phyloP scores from a whole-genome alignment of 2,329 filamentous ascomycete genomes.

The Fusarium avenaceum region DNA sequence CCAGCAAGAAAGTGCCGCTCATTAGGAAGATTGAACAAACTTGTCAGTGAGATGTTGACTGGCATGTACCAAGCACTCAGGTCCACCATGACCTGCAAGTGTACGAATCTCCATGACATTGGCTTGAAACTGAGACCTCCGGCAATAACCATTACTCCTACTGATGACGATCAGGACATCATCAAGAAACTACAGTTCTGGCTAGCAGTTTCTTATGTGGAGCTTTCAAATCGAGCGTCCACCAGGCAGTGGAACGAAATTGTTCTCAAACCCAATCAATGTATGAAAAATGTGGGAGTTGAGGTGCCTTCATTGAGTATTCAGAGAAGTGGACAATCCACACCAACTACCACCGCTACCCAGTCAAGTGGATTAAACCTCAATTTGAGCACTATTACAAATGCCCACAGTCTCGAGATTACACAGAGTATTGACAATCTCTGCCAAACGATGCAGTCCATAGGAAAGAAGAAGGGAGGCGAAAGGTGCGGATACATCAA shows the following conservation, averaged over 20 bases:
- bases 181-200: slow-evolving; percentile 3
- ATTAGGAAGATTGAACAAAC: not conserved
- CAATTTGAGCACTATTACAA: no score
- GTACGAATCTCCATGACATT: not conserved
- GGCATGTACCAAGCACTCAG: not conserved
- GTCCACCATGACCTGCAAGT: not conserved
- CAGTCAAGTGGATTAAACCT: no score
- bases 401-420: no score
- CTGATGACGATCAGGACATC: not conserved
- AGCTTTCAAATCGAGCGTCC: rapidly evolving
- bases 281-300: no score
- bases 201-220: not conserved
- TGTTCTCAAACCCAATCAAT: not conserved
- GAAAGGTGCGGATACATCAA: slow-evolving; percentile 2
- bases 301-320: no score
- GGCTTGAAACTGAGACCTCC: not conserved
- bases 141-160: not conserved
- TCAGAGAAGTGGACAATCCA: no score
- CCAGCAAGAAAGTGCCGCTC: not conserved
- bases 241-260: slow-evolving; percentile 12
- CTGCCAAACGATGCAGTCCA: no score
- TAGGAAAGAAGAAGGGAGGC: not conserved
- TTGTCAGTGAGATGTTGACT: not conserved
- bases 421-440: no score
- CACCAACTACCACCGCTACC: no score